Evolutionary conservation across 805 yeast species (phyloP).

Genomic region (Ogataea neopini): DNA sequence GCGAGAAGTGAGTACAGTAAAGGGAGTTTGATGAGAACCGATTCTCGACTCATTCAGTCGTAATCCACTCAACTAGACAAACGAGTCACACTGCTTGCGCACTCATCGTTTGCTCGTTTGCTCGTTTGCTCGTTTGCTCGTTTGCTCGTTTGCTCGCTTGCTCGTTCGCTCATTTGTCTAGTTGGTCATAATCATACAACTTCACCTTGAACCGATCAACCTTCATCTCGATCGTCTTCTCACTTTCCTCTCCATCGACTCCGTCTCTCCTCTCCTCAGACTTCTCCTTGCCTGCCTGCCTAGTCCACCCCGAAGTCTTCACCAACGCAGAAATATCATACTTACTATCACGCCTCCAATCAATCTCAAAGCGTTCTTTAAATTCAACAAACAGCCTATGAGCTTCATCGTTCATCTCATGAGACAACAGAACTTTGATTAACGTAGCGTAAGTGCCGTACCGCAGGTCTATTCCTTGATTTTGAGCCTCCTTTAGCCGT

Average conservation of each 20-base stretch:
- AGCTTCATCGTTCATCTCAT: slow-evolving; percentile 12
- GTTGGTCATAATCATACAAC: slow-evolving; percentile 13
- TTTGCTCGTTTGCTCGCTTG: too few relatives aligned
- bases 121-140: too few relatives aligned
- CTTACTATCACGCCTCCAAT: neutral
- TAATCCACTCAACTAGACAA: too few relatives aligned
- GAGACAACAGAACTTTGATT: slow-evolving; percentile 9
- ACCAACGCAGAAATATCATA: slow-evolving; percentile 1
- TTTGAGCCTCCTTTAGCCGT: slow-evolving; percentile 6
- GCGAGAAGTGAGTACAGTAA: too few relatives aligned
- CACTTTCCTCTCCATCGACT: neutral
- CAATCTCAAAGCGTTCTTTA: slow-evolving; percentile 1
- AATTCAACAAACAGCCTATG: slow-evolving; percentile 8
- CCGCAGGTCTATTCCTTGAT: neutral
- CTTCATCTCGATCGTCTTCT: slow-evolving; percentile 11
- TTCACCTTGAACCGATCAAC: slow-evolving; percentile 11
- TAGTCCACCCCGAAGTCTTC: slow-evolving; percentile 8
- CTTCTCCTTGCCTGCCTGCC: neutral
- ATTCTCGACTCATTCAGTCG: too few relatives aligned
- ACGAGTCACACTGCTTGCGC: too few relatives aligned
- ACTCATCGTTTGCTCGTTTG: too few relatives aligned
- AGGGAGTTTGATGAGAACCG: too few relatives aligned
- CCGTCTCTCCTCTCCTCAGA: neutral
- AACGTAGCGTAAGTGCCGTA: slow-evolving; percentile 3
- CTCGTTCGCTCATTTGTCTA: too few relatives aligned